A percentile compares a stretch with the other conserved stretches of the same genome.
Evolutionary conservation across 176 grass and related monocot genomes (phyloP).

Genomic region (Puya raimondii): DNA sequence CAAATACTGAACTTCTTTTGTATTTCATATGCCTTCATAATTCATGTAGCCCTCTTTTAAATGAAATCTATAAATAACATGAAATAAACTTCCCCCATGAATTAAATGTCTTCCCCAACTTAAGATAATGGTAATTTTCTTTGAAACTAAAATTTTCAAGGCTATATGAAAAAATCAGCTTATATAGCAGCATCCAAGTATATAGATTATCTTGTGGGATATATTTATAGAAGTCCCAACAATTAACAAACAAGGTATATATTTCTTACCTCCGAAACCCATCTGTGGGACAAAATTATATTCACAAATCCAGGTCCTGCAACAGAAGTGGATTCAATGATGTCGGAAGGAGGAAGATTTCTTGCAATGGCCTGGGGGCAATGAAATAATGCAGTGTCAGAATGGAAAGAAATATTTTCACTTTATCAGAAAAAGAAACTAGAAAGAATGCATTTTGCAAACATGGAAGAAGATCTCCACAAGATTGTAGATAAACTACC

Average conservation of each 20-base stretch:
- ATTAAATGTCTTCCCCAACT: too few species aligned
- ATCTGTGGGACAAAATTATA: constrained; percentile 65
- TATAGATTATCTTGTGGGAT: too few species aligned
- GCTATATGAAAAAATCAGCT: too few species aligned
- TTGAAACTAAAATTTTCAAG: not conserved
- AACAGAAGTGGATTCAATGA: constrained; percentile 82
- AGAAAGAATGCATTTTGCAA: not conserved
- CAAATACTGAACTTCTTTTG: too few species aligned
- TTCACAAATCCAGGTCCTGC: constrained; percentile 99
- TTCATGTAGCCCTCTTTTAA: too few species aligned
- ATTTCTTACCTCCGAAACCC: constrained; percentile 67
- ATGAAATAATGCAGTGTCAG: not conserved
- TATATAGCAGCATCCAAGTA: too few species aligned
- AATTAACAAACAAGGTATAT: constrained; percentile 19
- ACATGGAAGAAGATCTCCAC: not conserved
- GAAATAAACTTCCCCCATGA: too few species aligned
- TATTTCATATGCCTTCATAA: too few species aligned
- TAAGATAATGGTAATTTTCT: not conserved
- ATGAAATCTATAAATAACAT: not conserved
- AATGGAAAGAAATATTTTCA: not conserved
- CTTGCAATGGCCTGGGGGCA: constrained; percentile 54
- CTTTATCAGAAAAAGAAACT: constrained; percentile 1
- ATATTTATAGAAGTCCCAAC: not conserved
- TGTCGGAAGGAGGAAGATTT: constrained; percentile 71
- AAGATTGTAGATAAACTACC: not conserved